Conservation (phyloP, 495 filamentous ascomycete species). For the Aspergillus hancockii region DNA sequence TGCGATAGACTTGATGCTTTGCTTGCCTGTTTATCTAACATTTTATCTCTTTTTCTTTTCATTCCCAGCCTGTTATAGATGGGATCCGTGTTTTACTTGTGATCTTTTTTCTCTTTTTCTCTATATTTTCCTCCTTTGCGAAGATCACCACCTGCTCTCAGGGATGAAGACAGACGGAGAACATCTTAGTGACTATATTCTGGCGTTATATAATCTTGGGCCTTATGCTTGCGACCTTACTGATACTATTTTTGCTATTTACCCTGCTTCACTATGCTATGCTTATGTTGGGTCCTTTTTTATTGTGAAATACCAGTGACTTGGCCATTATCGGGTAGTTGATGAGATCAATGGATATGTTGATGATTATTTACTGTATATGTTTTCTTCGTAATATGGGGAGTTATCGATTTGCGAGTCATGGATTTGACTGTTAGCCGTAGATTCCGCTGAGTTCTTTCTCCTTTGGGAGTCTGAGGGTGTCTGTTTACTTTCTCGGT, state of each 20-base stretch:
- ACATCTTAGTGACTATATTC: constrained; percentile 8
- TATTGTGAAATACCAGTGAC: neutral
- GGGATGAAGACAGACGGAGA: constrained; percentile 2
- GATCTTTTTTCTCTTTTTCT: constrained; percentile 2
- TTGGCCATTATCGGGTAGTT: constrained; percentile 6
- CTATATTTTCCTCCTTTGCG: neutral
- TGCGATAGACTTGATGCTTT: constrained; percentile 15
- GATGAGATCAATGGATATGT: constrained; percentile 4
- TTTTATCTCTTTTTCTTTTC: constrained; percentile 8
- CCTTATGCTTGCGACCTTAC: constrained; percentile 5
- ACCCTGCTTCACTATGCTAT: neutral
- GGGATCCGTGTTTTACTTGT: constrained; percentile 13
- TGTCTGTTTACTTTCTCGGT: neutral
- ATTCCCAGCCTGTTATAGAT: constrained; percentile 14
- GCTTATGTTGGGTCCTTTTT: neutral
- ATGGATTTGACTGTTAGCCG: neutral
- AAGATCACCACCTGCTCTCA: neutral
- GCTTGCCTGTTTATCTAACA: constrained; percentile 9
- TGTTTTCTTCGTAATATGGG: neutral
- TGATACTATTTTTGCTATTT: neutral
- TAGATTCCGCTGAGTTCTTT: neutral
- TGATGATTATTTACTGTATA: neutral
- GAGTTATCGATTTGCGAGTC: too few species aligned
- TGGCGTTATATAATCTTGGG: constrained; percentile 17
- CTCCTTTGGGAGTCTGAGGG: neutral